Evolutionary conservation across 2,329 filamentous ascomycete genomes (phyloP).

Genomic region (Cladobotryum protrusum): DNA sequence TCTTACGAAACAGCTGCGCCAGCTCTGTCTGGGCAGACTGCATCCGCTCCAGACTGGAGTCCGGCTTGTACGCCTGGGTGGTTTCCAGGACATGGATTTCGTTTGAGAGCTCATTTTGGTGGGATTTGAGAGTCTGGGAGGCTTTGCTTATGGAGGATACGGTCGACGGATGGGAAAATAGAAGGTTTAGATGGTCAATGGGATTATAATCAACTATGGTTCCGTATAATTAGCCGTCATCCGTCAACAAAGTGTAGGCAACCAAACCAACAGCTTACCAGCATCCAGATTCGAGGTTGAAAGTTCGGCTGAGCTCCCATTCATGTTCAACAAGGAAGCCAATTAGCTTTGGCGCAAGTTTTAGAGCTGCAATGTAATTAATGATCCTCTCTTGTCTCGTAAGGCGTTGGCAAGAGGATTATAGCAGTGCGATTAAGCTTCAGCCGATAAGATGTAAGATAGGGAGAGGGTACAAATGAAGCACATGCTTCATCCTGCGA

Average conservation of each 20-base stretch:
- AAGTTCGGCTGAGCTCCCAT: constrained; percentile 29
- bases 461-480: background rate
- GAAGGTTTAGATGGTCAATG: constrained; percentile 83
- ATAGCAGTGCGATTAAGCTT: background rate
- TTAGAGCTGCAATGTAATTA: background rate
- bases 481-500: background rate
- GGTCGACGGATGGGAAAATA: constrained; percentile 86
- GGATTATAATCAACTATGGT: constrained; percentile 73
- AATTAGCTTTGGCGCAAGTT: background rate
- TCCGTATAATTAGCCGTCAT: constrained; percentile 16
- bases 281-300: constrained; percentile 39
- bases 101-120: constrained; percentile 75
- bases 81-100: constrained; percentile 69
- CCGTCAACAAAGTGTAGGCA: constrained; percentile 10
- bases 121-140: constrained; percentile 63
- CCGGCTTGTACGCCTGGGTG: constrained; percentile 76
- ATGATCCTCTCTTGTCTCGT: background rate
- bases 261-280: constrained; percentile 26
- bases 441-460: background rate
- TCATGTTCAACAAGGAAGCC: constrained; percentile 28
- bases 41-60: constrained; percentile 85
- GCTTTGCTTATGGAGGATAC: constrained; percentile 71
- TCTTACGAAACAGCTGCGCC: constrained; percentile 84
- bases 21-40: constrained; percentile 86
- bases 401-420: background rate